phyloP scores from a whole-genome alignment of 2,329 filamentous ascomycete species.

The Sarocladium brachiariae region DNA sequence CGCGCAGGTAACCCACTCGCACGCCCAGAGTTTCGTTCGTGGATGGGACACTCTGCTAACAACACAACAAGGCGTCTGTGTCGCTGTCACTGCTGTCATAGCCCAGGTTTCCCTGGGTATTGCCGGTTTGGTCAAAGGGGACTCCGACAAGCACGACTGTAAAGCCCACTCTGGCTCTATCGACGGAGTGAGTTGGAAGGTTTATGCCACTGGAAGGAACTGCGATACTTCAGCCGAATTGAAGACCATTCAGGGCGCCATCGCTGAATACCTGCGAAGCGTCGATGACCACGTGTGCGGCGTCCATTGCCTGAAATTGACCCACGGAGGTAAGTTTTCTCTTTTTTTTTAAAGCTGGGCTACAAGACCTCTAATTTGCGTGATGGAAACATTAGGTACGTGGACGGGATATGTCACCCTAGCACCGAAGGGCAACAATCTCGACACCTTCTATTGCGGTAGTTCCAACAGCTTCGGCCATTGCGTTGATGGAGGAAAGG shows the following conservation, averaged over 20 bases:
- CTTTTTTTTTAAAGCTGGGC: background rate
- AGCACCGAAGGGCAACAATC: background rate
- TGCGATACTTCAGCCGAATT: background rate
- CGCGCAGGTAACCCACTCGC: constrained; percentile 3
- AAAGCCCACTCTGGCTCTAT: background rate
- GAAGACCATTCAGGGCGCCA: background rate
- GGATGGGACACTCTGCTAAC: constrained; percentile 1
- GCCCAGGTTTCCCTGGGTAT: background rate
- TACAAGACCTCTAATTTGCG: background rate
- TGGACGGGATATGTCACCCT: background rate
- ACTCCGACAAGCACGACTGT: background rate
- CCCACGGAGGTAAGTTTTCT: background rate
- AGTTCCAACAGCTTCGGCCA: background rate
- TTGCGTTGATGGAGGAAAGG: background rate
- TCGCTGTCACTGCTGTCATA: background rate
- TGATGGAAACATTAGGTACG: background rate
- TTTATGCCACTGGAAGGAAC: background rate
- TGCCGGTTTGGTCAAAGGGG: constrained; percentile 2
- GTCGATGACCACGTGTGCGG: background rate
- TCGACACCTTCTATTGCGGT: background rate
- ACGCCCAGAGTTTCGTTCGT: background rate
- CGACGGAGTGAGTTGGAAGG: background rate
- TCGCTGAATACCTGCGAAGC: background rate
- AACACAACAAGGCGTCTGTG: background rate
- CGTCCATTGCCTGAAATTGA: background rate